Evolutionary conservation across 2,329 filamentous ascomycete species (phyloP).

Genomic region (Orbilia oligospora): DNA sequence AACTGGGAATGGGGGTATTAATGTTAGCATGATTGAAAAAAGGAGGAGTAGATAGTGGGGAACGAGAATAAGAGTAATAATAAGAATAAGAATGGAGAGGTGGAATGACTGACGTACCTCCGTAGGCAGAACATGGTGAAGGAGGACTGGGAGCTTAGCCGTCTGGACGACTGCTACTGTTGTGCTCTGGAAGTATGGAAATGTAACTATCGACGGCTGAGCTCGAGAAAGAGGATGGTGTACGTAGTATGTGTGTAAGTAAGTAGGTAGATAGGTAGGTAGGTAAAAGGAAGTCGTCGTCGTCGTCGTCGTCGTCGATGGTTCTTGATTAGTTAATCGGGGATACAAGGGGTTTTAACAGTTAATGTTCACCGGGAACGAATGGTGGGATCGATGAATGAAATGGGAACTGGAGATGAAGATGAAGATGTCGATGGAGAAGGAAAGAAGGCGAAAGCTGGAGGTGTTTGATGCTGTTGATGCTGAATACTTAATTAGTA

Average conservation of each 20-base stretch:
- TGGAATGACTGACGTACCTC: slow-evolving; percentile 70
- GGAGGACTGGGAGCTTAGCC: slow-evolving; percentile 7
- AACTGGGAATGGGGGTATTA: slow-evolving; percentile 70
- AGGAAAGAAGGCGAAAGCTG: too few relatives aligned
- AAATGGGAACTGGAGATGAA: not conserved
- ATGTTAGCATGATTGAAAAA: slow-evolving; percentile 50
- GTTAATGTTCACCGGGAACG: not conserved
- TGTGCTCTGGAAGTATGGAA: not conserved
- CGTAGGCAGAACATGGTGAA: slow-evolving; percentile 76
- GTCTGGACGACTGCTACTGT: not conserved
- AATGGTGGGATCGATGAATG: not conserved
- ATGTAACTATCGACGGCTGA: not conserved
- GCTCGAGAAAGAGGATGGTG: not conserved
- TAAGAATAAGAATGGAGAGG: slow-evolving; percentile 26
- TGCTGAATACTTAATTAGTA: not conserved
- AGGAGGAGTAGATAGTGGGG: not conserved
- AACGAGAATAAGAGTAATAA: too few relatives aligned
- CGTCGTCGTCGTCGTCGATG: too few relatives aligned
- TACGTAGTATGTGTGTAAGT: too few relatives aligned
- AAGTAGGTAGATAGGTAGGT: too few relatives aligned
- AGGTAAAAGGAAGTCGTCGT: not conserved
- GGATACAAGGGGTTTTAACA: not conserved
- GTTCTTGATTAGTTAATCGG: too few relatives aligned
- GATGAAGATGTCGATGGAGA: too few relatives aligned
- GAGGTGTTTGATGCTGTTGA: not conserved